Evolutionary conservation across 2,329 filamentous ascomycete genomes (phyloP).

Genomic region (Fusarium sp.): DNA sequence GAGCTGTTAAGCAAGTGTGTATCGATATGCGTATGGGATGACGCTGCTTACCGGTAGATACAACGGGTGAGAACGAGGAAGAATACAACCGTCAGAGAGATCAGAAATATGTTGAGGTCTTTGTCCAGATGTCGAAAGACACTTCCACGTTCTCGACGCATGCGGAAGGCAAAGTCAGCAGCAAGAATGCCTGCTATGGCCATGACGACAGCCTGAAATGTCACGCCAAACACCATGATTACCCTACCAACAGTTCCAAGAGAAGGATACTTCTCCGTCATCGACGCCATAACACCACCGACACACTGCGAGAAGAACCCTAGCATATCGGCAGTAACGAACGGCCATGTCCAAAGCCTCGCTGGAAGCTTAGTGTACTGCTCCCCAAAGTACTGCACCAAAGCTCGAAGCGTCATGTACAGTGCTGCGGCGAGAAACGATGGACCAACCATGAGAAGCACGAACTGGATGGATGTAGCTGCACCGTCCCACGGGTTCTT

Average conservation of each 20-base stretch:
- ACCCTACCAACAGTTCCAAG: background rate
- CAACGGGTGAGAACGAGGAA: background rate
- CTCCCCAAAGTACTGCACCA: background rate
- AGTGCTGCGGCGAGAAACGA: background rate
- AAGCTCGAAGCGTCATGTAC: background rate
- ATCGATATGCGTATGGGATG: rapidly evolving
- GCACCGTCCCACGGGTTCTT: background rate
- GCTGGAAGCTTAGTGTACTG: background rate
- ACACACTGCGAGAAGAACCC: background rate
- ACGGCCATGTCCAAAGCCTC: background rate
- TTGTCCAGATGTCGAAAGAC: background rate
- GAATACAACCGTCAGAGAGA: background rate
- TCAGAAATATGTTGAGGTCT: background rate
- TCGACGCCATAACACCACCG: background rate
- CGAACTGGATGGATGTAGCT: background rate
- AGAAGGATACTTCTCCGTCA: background rate
- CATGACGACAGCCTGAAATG: background rate
- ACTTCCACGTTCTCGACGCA: background rate
- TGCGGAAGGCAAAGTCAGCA: background rate
- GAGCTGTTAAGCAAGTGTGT: rapidly evolving
- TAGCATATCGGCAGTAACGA: background rate
- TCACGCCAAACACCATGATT: background rate
- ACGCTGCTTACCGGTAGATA: background rate
- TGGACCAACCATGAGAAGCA: background rate
- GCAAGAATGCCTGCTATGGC: background rate